Base-by-base conservation (phyloP, 805 yeast species). In the Zygosaccharomyces kombuchaensis region DNA sequence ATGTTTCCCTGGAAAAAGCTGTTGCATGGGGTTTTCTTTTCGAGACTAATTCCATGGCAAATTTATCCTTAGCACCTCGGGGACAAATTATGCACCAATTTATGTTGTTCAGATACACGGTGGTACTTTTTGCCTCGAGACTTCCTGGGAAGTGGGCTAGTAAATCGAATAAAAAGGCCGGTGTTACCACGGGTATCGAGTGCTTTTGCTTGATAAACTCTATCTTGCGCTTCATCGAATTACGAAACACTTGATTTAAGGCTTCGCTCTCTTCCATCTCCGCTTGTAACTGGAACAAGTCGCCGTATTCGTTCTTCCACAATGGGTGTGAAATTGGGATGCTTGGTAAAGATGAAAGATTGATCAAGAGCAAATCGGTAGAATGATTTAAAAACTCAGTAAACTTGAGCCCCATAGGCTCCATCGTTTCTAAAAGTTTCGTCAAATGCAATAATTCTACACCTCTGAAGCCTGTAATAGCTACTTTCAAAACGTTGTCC, bases 401-500 rank as follows among this genome's bases (percentile, higher is more conserved):
- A 30, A 57, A 58, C 9, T 44, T 49, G 6, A 63, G 47, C 2
- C 66, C 63, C 47, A 52, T 50, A 5, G 59, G 60, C 21, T 83
- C 81, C 19, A 84, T 55, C 23, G 74, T 58, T 14, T 68, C 56
- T 7, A 87, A 70, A 36, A 91, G 70, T 57, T 84, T 84, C 7
- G 76, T 78, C 9, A 84, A 59, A 64, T 87, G 96, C 34, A 85
- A 66, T 13, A 80, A 66, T 62, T 87, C 95, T 22, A 85, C 80
- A 0, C 95, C 95, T 16, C 80, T 74, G 60, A 83, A 87, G 2
- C 96, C 96, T 2, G 87, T 77, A 2, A 84, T 71, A 50, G 84
- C 73, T 3, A 84, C 43, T 66, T 51, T 41, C 53, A 63, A 17
- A 42, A 36, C 36, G 59, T 54, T 4, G 48, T 69, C 36, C 34